These are phyloP conservation scores for Neopestalotiopsis sp. DNA, from an alignment of 2,329 filamentous ascomycete species.

Conservation along the genomic window DNA sequence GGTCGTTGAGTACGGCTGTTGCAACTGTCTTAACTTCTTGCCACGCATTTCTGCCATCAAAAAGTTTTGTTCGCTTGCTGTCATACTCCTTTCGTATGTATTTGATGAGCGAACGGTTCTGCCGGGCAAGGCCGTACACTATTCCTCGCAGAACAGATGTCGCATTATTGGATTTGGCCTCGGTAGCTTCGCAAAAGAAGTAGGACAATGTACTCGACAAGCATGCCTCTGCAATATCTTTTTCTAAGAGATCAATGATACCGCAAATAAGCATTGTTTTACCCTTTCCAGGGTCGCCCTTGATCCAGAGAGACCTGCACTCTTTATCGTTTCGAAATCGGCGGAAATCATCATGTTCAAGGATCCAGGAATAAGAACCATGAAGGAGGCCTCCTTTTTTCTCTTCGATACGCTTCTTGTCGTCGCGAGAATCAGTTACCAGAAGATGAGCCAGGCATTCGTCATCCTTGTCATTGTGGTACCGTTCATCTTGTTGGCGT, in stretches of 20 bases:
- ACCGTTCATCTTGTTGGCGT: not conserved
- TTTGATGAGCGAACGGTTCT: slow-evolving; percentile 36
- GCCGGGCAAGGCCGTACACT: slow-evolving; percentile 34
- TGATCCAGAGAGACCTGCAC: slow-evolving; percentile 31
- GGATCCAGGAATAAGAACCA: slow-evolving; percentile 40
- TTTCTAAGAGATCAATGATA: slow-evolving; percentile 29
- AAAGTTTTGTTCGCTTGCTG: slow-evolving; percentile 35
- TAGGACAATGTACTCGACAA: slow-evolving; percentile 24
- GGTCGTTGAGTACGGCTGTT: slow-evolving; percentile 44
- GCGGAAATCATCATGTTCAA: slow-evolving; percentile 33
- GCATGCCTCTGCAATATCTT: slow-evolving; percentile 19
- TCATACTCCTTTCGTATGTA: slow-evolving; percentile 42
- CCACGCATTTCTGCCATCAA: slow-evolving; percentile 45
- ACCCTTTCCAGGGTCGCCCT: slow-evolving; percentile 41
- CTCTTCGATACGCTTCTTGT: slow-evolving; percentile 28
- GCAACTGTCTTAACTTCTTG: slow-evolving; percentile 45
- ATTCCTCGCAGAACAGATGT: slow-evolving; percentile 38
- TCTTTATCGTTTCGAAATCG: slow-evolving; percentile 30
- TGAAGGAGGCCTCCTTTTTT: slow-evolving; percentile 32
- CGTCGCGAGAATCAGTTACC: slow-evolving; percentile 25
- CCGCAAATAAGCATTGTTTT: slow-evolving; percentile 42
- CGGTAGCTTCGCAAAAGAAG: slow-evolving; percentile 42
- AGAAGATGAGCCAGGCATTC: slow-evolving; percentile 23
- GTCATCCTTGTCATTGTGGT: not conserved
- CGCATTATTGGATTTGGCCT: slow-evolving; percentile 32